Conservation (phyloP, 2,329 filamentous ascomycete species). For the Ascochyta pisi region DNA sequence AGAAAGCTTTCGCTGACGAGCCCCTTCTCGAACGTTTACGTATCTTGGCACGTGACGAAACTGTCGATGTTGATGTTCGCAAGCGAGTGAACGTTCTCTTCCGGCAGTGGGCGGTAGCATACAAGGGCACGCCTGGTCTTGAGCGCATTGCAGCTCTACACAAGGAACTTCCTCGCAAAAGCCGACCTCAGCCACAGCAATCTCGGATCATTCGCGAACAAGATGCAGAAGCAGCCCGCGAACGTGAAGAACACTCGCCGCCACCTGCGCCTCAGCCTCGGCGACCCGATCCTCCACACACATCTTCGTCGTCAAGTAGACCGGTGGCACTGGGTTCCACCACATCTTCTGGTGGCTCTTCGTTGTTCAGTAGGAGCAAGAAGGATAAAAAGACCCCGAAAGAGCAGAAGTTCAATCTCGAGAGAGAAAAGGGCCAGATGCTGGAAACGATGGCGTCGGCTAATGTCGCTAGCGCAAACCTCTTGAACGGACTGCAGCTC, state of each 20-base stretch:
- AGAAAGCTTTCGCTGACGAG: constrained; percentile 87
- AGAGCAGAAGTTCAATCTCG: constrained; percentile 76
- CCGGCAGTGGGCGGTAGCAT: constrained; percentile 82
- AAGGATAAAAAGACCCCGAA: constrained; percentile 59
- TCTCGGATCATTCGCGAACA: constrained; percentile 86
- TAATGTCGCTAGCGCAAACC: constrained; percentile 87
- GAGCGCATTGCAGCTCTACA: constrained; percentile 82
- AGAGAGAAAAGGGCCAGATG: constrained; percentile 86
- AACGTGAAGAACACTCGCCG: constrained; percentile 62
- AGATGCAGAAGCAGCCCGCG: constrained; percentile 72
- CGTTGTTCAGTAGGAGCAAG: constrained; percentile 61
- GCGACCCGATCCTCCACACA: constrained; percentile 35
- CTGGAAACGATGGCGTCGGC: constrained; percentile 88
- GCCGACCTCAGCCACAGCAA: constrained; percentile 71
- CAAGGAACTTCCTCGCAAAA: constrained; percentile 66
- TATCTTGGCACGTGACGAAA: constrained; percentile 82
- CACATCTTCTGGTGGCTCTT: constrained; percentile 57
- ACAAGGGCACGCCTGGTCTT: constrained; percentile 81
- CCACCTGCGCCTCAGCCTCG: constrained; percentile 42
- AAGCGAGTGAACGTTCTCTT: constrained; percentile 89
- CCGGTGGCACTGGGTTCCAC: constrained; percentile 38
- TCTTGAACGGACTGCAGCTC: constrained; percentile 83
- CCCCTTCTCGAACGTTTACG: constrained; percentile 89
- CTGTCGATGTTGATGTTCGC: constrained; percentile 85
- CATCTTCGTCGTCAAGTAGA: constrained; percentile 38